Percentiles rank a stretch among this genome's conserved stretches.
Evolutionary conservation across 371 early-diverging fungal genomes (phyloP).

Genomic region (Syncephalastrum racemosum): DNA sequence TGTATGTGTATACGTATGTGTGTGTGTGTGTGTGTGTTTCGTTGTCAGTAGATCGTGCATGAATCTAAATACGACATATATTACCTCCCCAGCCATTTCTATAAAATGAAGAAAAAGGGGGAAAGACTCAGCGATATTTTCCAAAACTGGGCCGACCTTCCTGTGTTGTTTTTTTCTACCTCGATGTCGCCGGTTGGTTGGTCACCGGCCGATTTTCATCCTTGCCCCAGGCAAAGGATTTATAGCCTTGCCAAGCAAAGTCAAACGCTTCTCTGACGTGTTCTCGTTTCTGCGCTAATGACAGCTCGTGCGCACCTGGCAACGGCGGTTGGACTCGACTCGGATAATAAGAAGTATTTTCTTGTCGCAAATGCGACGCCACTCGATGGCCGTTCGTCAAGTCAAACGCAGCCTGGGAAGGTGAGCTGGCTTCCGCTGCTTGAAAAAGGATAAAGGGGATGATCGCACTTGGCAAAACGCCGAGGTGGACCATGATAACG

Average conservation of each 20-base stretch:
- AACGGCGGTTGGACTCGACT: conserved; percentile 8
- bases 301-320: conserved; percentile 24
- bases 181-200: conserved; percentile 49
- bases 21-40: background rate
- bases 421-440: too few species aligned
- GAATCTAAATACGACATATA: background rate
- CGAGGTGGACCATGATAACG: too few species aligned
- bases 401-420: too few species aligned
- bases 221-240: conserved; percentile 55
- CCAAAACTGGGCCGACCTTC: background rate
- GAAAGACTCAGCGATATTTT: background rate
- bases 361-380: too few species aligned
- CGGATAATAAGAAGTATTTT: background rate
- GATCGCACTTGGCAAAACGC: too few species aligned
- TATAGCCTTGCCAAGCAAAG: conserved; percentile 82
- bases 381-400: too few species aligned
- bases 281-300: conserved; percentile 34
- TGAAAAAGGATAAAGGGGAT: too few species aligned
- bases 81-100: conserved; percentile 41
- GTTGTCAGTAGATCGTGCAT: background rate
- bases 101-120: background rate
- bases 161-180: conserved; percentile 18
- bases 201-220: conserved; percentile 58
- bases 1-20: background rate
- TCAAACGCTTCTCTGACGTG: conserved; percentile 52